Evolutionary conservation across 1,284 basidiomycete species (phyloP).

Genomic region (Ceratorhiza oryzae-sativae): DNA sequence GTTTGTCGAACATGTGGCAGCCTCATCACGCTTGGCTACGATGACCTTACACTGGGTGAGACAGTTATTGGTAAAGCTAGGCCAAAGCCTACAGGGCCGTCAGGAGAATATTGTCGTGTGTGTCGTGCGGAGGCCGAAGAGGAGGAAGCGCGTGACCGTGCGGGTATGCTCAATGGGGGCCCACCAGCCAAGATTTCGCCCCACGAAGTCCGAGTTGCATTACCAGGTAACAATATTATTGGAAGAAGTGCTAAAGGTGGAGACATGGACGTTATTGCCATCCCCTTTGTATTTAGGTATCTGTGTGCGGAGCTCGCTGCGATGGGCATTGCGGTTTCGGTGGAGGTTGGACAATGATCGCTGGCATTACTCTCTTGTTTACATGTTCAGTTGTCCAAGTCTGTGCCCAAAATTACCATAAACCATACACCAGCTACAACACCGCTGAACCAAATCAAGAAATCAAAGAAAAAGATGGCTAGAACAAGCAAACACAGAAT

Average conservation of each 20-base stretch:
- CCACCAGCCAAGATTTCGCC: neutral
- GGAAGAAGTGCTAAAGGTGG: constrained; percentile 67
- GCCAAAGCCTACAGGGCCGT: constrained; percentile 66
- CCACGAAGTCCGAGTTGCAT: constrained; percentile 65
- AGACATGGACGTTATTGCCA: constrained; percentile 90
- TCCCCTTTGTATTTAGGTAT: constrained; percentile 95
- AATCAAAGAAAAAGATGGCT: neutral
- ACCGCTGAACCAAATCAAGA: neutral
- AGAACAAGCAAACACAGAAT: constrained; percentile 1
- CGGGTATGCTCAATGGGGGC: constrained; percentile 47
- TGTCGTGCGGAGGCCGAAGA: constrained; percentile 76
- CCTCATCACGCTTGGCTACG: constrained; percentile 93
- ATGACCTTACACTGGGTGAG: constrained; percentile 78
- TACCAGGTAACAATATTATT: constrained; percentile 71
- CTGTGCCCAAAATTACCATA: constrained; percentile 27
- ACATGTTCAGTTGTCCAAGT: neutral
- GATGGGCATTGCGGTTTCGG: constrained; percentile 84
- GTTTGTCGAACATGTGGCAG: constrained; percentile 96
- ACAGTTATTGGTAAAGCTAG: constrained; percentile 43
- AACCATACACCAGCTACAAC: constrained; percentile 36
- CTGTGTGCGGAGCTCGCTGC: constrained; percentile 84
- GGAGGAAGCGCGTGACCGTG: constrained; percentile 63
- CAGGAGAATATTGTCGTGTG: constrained; percentile 91
- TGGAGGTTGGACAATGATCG: constrained; percentile 54
- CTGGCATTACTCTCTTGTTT: constrained; percentile 1